Conservation (phyloP, 352 stramenopile species). For the Phytopythium delawarense region DNA sequence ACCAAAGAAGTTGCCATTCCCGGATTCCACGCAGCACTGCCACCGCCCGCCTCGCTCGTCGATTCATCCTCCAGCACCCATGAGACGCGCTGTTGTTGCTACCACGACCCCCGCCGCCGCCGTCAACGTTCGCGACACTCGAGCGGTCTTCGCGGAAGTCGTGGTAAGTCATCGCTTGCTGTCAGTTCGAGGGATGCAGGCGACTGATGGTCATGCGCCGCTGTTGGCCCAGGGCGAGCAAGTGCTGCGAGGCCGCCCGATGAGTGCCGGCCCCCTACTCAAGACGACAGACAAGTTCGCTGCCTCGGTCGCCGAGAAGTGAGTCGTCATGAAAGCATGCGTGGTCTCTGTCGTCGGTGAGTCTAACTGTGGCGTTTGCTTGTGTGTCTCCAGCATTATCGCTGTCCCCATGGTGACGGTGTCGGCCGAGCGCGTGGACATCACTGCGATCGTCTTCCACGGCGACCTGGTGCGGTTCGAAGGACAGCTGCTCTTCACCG, state of each 20-base stretch:
- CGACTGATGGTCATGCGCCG: not conserved
- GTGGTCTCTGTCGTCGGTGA: too few species aligned
- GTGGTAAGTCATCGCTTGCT: constrained; percentile 15
- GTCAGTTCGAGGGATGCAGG: not conserved
- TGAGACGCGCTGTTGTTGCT: too few species aligned
- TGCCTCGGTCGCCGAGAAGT: constrained; percentile 32
- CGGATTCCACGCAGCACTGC: too few species aligned
- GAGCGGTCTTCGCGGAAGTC: not conserved
- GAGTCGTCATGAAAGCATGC: not conserved
- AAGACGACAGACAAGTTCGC: constrained; percentile 41
- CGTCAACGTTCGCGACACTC: too few species aligned
- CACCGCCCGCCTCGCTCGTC: too few species aligned
- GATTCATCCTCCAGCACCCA: too few species aligned
- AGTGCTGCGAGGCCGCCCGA: constrained; percentile 32
- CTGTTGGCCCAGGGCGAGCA: constrained; percentile 28
- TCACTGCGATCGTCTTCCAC: constrained; percentile 24
- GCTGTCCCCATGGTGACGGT: constrained; percentile 14
- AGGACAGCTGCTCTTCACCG: constrained; percentile 30
- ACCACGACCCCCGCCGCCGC: too few species aligned
- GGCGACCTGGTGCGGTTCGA: constrained; percentile 38
- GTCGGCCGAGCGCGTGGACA: constrained; percentile 24
- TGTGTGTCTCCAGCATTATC: constrained; percentile 9
- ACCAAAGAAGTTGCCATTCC: too few species aligned
- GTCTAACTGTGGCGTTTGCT: too few species aligned
- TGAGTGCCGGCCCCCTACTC: constrained; percentile 41